phyloP scores from a whole-genome alignment of 768 basidiomycete species.

The Floccularia luteovirens region DNA sequence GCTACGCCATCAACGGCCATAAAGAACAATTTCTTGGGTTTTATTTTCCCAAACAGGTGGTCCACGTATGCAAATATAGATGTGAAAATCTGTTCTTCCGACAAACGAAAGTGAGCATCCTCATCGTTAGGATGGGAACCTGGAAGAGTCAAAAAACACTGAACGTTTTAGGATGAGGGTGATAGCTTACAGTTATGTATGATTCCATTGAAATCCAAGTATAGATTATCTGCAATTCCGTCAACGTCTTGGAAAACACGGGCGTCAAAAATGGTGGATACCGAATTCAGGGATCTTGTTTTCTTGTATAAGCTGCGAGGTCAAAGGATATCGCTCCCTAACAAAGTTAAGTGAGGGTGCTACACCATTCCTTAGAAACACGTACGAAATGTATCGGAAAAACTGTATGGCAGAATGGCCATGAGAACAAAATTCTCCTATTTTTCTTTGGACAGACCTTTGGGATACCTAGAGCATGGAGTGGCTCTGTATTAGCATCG shows the following conservation, averaged over 20 bases:
- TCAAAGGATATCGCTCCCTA: constrained; percentile 96
- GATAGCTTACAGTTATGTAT: constrained; percentile 75
- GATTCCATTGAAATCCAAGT: constrained; percentile 92
- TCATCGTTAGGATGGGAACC: constrained; percentile 96
- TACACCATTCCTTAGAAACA: constrained; percentile 5
- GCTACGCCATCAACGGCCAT: constrained; percentile 99
- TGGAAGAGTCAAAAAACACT: too few relatives aligned
- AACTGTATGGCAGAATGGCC: constrained; percentile 48
- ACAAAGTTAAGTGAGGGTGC: constrained; percentile 8
- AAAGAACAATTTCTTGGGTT: constrained; percentile 95
- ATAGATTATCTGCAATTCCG: constrained; percentile 63
- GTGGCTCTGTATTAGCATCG: too few relatives aligned
- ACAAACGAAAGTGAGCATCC: constrained; percentile 90
- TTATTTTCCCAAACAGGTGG: constrained; percentile 94
- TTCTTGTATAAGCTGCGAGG: constrained; percentile 95
- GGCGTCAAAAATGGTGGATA: constrained; percentile 19
- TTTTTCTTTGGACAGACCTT: constrained; percentile 49
- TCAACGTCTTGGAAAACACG: constrained; percentile 5
- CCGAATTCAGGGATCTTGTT: constrained; percentile 99
- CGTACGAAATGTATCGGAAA: constrained; percentile 93
- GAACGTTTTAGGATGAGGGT: too few relatives aligned
- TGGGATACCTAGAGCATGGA: constrained; percentile 42
- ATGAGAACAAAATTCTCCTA: too few relatives aligned
- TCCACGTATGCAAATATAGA: constrained; percentile 97
- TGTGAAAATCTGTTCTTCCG: constrained; percentile 96